Evolutionary conservation across 257 asterid genomes (phyloP), one percentile per base, ranked within the genome.

Genomic region (Forsythia suspensa): DNA sequence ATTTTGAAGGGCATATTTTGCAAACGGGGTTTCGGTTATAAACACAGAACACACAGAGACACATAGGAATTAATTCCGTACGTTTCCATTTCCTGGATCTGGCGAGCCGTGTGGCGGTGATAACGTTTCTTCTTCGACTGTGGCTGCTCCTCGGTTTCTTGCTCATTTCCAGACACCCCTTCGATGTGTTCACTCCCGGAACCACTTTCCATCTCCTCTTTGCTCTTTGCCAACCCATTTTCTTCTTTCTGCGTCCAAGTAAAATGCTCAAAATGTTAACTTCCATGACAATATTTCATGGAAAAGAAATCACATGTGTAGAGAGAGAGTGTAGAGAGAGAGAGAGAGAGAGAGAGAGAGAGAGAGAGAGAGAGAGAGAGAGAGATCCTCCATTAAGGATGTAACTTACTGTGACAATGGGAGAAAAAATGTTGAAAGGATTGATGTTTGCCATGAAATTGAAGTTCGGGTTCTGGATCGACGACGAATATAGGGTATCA

Each of bases 51-150:
- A 15, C 59, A 12, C 0, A 16, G 40, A 24, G 20, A 6, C 15
- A 69, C 8, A 36, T 5, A 70, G 36, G 16, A 21, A 21, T 0
- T 1, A 3, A 43, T 4, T 20, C 63, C 86, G 0, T 77, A 95
- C 99, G 91, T 77, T 82, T 95, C 99, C 99, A 95, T 92, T 88
- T 95, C 97, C 82, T 95, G 98, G 95, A 95, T 95, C 92, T 95
- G 99, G 12, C 88, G 88, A 12, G 97, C 84, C 0, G 97, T 95
- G 88, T 95, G 99, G 21, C 99, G 89, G 70, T 95, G 99, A 84
- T 95, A 95, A 67, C 97, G 98, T 77, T 95, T 93, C 77, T 89
- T 94, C 86, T 93, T 93, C 8, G 81, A 4, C 34, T 57, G 87
- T 3, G 72, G 89, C 72, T 87, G 89, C 21, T 76, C 77, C 6